Base-by-base conservation (phyloP, 768 basidiomycete genomes). In the Mycena galericulata region DNA sequence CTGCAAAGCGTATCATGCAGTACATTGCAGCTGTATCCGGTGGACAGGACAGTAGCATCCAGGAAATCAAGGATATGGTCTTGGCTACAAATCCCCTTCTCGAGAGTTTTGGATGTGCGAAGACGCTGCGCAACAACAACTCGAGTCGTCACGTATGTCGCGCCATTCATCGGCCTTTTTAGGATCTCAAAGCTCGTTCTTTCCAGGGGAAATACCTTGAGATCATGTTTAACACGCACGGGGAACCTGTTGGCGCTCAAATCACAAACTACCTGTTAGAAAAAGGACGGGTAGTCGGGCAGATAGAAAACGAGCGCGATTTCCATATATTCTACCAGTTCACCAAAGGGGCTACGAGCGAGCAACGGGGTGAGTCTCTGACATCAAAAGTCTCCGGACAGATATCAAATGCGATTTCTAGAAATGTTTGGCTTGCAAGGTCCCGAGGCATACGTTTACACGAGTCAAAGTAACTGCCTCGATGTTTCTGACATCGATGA, bases 291-390 rank as follows among this genome's bases (percentile, higher is more conserved):
- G 95, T 99, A 15, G 97, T 98, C 14, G 96, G 97, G 36, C 98
- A 99, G 76, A 94, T 99, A 61, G 92, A 95, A 78, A 92, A 94
- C 72, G 98, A 99, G 80, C 90, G 98, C 68, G 94, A 98, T 79
- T 99, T 99, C 80, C 98, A 99, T 76, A 97, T 99, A 68, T 99
- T 99, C 85, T 99, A 99, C 79, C 98, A 99, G 77, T 98, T 99
- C 79, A 98, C 98, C 29, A 99, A 98, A 77, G 96, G 91, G 7
- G 97, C 98, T 5, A 90, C 93, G 9, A 86, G 91, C 51, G 94
- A 92, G 50, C 95, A 98, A 79, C 89, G 95, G 79, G 96, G 96
- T 94, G 74, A 64, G 87, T 77, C 34, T 60, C 15, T n/a, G n/a
- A n/a, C n/a, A n/a, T n/a, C n/a, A n/a, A n/a, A n/a, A n/a, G n/a